These are phyloP conservation scores for Endogone sp. DNA, from an alignment of 192 early-diverging fungal genomes.

Conservation along the genomic window DNA sequence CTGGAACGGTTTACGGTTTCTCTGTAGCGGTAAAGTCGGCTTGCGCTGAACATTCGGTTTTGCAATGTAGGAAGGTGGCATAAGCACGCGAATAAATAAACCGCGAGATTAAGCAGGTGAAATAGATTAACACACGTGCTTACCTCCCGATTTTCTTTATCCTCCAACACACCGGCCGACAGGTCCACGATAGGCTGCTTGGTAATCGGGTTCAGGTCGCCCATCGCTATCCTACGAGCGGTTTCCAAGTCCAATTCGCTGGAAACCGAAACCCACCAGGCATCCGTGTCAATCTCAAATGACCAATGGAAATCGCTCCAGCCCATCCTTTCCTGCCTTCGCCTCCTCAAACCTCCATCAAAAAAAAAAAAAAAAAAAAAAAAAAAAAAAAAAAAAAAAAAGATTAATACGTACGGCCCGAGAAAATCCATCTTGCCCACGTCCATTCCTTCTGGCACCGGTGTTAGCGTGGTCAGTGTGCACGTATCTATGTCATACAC, in stretches of 20 bases:
- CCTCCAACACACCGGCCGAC: conserved; percentile 1
- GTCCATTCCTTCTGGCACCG: conserved; percentile 38
- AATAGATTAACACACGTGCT: conserved; percentile 7
- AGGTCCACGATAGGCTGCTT: conserved; percentile 38
- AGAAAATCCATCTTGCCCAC: conserved; percentile 49
- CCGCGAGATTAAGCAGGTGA: background rate
- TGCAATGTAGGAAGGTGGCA: background rate
- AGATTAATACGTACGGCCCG: conserved; percentile 43
- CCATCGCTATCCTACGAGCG: conserved; percentile 55
- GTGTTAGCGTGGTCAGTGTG: conserved; percentile 52
- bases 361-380: background rate
- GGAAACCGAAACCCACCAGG: background rate
- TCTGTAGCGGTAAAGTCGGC: background rate
- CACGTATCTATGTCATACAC: conserved; percentile 72
- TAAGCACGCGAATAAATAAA: background rate
- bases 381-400: no score
- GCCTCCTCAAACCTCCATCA: background rate
- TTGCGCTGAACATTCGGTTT: background rate
- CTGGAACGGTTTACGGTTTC: background rate
- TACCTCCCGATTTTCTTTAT: background rate
- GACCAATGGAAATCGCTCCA: no score
- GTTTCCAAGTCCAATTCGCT: conserved; percentile 46
- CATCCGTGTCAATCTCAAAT: background rate
- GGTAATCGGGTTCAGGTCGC: conserved; percentile 58
- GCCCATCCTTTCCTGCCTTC: background rate